These are phyloP conservation scores for Malania oleifera DNA, from an alignment of 164 flowering plant species.

Conservation along the genomic window DNA sequence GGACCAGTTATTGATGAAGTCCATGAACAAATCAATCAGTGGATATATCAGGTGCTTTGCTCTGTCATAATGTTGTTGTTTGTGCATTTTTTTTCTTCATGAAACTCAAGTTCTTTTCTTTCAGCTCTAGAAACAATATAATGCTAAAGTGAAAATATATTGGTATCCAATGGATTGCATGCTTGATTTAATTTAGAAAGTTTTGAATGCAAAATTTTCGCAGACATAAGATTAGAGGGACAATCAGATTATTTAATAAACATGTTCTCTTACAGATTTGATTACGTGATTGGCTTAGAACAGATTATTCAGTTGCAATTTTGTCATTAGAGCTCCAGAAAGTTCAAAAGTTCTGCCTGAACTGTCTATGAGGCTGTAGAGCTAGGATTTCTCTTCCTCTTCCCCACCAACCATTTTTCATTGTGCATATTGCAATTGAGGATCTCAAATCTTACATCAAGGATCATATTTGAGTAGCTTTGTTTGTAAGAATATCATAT, in stretches of 20 bases:
- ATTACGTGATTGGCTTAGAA: not conserved
- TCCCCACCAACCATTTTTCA: too few species aligned
- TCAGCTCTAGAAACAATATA: not conserved
- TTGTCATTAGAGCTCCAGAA: too few species aligned
- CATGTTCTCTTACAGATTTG: too few species aligned
- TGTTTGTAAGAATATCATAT: too few species aligned
- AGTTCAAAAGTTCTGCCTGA: too few species aligned
- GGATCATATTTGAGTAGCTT: too few species aligned
- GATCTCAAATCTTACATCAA: too few species aligned
- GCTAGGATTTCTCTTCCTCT: too few species aligned
- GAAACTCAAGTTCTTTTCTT: not conserved
- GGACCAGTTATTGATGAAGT: slow-evolving; percentile 47
- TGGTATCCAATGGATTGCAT: not conserved
- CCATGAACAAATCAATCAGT: slow-evolving; percentile 39
- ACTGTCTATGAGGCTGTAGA: too few species aligned
- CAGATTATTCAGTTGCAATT: not conserved
- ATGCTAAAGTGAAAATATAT: not conserved
- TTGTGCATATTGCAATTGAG: too few species aligned
- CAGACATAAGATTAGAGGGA: too few species aligned
- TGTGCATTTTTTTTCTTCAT: not conserved
- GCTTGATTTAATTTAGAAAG: not conserved
- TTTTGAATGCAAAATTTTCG: not conserved
- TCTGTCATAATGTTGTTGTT: not conserved
- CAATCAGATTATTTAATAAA: too few species aligned
- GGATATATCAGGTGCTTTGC: slow-evolving; percentile 47